These are phyloP conservation scores for Sclerotinia borealis DNA, from an alignment of 2,329 filamentous ascomycete species.

Conservation along the genomic window DNA sequence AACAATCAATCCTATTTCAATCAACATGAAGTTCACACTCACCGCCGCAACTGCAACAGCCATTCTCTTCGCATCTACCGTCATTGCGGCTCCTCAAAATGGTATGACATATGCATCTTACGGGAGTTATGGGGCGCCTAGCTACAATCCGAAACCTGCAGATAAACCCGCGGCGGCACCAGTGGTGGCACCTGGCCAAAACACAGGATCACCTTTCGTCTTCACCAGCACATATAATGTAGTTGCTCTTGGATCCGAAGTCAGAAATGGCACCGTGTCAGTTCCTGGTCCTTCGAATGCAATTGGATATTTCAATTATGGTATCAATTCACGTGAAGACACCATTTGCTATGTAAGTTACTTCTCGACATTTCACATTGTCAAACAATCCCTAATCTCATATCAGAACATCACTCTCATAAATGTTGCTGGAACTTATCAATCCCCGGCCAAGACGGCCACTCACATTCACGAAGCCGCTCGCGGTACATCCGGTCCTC, in stretches of 20 bases:
- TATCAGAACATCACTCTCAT: slow-evolving; percentile 42
- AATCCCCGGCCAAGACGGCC: slow-evolving; percentile 40
- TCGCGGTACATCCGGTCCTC: slow-evolving; percentile 40
- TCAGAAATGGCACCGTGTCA: slow-evolving; percentile 37
- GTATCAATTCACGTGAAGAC: slow-evolving; percentile 38
- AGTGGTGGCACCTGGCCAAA: background rate
- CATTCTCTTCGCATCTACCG: background rate
- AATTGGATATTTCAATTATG: slow-evolving; percentile 43
- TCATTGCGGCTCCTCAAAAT: background rate
- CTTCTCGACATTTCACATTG: background rate
- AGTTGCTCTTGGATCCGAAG: slow-evolving; percentile 41
- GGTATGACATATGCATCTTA: slow-evolving; percentile 2
- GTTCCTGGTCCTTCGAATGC: slow-evolving; percentile 36
- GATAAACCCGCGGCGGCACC: background rate
- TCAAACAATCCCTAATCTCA: background rate
- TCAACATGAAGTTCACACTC: slow-evolving; percentile 12
- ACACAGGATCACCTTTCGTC: slow-evolving; percentile 16
- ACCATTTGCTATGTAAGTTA: slow-evolving; percentile 30
- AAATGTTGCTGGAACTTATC: slow-evolving; percentile 40
- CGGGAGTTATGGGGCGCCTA: background rate
- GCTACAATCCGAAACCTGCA: too few relatives aligned
- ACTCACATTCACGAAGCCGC: slow-evolving; percentile 45
- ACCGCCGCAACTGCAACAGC: background rate
- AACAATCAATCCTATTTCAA: background rate
- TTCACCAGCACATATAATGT: slow-evolving; percentile 44